Base-by-base conservation (phyloP, 352 stramenopile genomes). In the Globisporangium heterothallicum region DNA sequence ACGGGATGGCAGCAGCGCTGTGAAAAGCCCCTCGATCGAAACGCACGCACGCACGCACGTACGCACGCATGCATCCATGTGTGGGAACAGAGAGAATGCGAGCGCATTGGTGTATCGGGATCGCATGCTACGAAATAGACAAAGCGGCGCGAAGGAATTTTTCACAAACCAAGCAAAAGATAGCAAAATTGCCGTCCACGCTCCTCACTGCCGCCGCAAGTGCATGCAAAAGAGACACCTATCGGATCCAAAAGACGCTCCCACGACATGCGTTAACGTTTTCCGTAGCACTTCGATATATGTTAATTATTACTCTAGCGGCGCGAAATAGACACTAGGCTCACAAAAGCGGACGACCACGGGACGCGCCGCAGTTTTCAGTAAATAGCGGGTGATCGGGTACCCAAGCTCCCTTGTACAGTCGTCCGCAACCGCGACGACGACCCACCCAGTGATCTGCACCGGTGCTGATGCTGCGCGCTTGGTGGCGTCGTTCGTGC, bases 321-420 rank as follows among this genome's bases (percentile, higher is more conserved):
- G 86, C 48, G 65, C 76, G 70, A 86, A 92, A 64, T 86, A 92
- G 49, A 83, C 62, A 53, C 76, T 87, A 30, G 81, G 76, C 45
- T 89, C 81, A 58, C 78, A 86, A 61, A 89, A 86, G 58, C 78
- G 75, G 42, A 92, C 74, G 38, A 71, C 67, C 26, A 92, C 66
- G 21, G 81, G 81, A 16, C 81, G 64, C 16, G 64, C 43, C 1
- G 78, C 70, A 7, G 81, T 88, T 70, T 82, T 78, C 41, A 92
- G 71, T 52, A 92, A 49, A 53, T 87, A 89, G 3, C 74, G 74
- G 19, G 74, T 76, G 22, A 92, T 47, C 1, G 60, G 56, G 59
- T 92, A 92, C 38, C 76, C 72, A 16, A 92, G 66, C 36, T 76
- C 59, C 21, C 70, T 68, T n/a, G 81, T 92, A 49, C 62, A 80